phyloP scores from a whole-genome alignment of 2,329 filamentous ascomycete genomes.

The Fonsecaea pedrosoi region DNA sequence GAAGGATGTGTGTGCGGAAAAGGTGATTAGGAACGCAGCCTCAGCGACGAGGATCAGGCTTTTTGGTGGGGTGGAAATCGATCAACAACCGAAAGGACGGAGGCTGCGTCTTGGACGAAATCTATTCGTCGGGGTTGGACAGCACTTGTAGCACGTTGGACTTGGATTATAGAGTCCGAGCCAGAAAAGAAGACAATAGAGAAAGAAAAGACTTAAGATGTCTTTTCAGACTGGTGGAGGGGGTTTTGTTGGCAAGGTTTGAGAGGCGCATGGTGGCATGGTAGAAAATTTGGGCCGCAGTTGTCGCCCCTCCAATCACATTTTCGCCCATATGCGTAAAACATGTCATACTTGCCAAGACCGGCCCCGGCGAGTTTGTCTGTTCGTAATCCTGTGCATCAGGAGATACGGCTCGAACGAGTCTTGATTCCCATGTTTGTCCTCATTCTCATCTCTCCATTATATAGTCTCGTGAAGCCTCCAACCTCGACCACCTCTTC shows the following conservation, averaged over 20 bases:
- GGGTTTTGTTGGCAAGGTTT: conserved; percentile 15
- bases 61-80: conserved; percentile 7
- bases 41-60: not conserved
- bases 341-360: conserved; percentile 13
- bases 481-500: too few relatives aligned
- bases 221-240: not conserved
- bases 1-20: conserved; percentile 21
- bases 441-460: not conserved
- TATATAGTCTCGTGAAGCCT: not conserved
- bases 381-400: not conserved
- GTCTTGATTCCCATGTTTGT: not conserved
- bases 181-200: not conserved
- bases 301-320: conserved; percentile 11
- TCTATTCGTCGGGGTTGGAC: not conserved
- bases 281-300: conserved; percentile 16
- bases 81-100: not conserved
- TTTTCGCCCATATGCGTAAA: not conserved
- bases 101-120: not conserved
- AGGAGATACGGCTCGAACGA: not conserved
- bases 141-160: not conserved
- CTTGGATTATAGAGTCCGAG: not conserved
- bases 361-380: not conserved
- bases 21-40: not conserved
- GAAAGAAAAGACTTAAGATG: not conserved
- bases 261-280: not conserved